Conservation (phyloP, 805 yeast genomes). For the Isabelozyma rhagii region DNA sequence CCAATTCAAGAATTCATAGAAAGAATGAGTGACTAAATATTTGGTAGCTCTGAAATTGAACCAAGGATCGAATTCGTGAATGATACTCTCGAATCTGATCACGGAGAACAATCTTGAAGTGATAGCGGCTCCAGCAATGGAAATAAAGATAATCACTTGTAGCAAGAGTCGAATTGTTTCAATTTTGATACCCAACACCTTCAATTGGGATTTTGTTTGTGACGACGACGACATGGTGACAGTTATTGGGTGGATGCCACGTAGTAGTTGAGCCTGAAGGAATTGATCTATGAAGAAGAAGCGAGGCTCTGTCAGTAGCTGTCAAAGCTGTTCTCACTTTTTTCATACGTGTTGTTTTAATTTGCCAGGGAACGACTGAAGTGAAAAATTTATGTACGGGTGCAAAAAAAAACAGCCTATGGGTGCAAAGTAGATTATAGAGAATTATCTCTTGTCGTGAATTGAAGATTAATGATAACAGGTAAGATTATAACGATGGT, state of each 20-base stretch:
- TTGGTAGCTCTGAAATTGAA: slow-evolving; percentile 96
- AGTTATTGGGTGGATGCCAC: not conserved
- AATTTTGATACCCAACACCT: slow-evolving; percentile 28
- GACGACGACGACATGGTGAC: not conserved
- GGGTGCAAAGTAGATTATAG: not conserved
- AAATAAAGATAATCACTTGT: slow-evolving; percentile 63
- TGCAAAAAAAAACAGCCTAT: not conserved
- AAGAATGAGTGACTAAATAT: slow-evolving; percentile 78
- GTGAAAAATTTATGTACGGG: not conserved
- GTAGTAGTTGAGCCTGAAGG: slow-evolving; percentile 1
- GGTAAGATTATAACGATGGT: too few species aligned
- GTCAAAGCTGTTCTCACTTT: not conserved
- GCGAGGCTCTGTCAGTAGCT: slow-evolving; percentile 1
- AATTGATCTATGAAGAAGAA: not conserved
- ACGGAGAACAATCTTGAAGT: slow-evolving; percentile 94
- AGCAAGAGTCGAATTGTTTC: slow-evolving; percentile 46
- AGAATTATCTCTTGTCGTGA: too few species aligned
- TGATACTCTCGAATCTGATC: slow-evolving; percentile 90
- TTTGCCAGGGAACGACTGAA: not conserved
- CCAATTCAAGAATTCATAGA: slow-evolving; percentile 93
- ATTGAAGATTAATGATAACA: too few species aligned
- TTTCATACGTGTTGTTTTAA: not conserved
- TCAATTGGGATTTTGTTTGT: slow-evolving; percentile 16
- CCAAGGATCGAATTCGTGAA: slow-evolving; percentile 98
- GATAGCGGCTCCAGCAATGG: slow-evolving; percentile 87